Evolutionary conservation across 148 eudicot species (phyloP).

Genomic region (Spergularia bocconei): DNA sequence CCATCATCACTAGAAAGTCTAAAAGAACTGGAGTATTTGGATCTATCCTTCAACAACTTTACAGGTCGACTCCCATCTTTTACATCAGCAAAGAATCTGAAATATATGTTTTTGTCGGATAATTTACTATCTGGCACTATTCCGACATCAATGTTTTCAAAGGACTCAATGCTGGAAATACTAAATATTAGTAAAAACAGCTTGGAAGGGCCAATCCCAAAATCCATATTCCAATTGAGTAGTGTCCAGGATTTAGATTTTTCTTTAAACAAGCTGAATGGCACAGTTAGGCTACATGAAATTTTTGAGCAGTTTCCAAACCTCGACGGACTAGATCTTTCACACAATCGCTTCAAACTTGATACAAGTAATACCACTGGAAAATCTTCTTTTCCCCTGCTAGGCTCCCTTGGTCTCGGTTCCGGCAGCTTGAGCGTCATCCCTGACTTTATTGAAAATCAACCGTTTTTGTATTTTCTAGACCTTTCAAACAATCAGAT

Average conservation of each 20-base stretch:
- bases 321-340: conserved; percentile 35
- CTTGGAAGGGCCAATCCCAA: conserved; percentile 35
- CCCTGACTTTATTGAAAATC: conserved; percentile 22
- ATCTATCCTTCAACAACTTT: conserved; percentile 14
- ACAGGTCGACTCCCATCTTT: no score
- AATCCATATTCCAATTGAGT: conserved; percentile 23
- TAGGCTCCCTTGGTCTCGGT: conserved; percentile 20
- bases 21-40: conserved; percentile 29
- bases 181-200: conserved; percentile 34
- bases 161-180: not conserved
- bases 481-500: conserved; percentile 30
- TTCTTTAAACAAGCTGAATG: conserved; percentile 32
- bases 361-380: not conserved
- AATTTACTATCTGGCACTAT: conserved; percentile 44
- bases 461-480: not conserved
- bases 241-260: conserved; percentile 20
- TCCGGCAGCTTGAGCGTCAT: conserved; percentile 27
- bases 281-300: conserved; percentile 19
- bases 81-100: conserved; percentile 15
- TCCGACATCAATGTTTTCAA: conserved; percentile 33
- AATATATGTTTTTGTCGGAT: conserved; percentile 17
- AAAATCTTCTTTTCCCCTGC: conserved; percentile 21
- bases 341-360: conserved; percentile 34
- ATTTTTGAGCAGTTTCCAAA: conserved; percentile 16
- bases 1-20: not conserved